Conservation (phyloP, 371 early-diverging fungal genomes). For the Mortierella sp. region DNA sequence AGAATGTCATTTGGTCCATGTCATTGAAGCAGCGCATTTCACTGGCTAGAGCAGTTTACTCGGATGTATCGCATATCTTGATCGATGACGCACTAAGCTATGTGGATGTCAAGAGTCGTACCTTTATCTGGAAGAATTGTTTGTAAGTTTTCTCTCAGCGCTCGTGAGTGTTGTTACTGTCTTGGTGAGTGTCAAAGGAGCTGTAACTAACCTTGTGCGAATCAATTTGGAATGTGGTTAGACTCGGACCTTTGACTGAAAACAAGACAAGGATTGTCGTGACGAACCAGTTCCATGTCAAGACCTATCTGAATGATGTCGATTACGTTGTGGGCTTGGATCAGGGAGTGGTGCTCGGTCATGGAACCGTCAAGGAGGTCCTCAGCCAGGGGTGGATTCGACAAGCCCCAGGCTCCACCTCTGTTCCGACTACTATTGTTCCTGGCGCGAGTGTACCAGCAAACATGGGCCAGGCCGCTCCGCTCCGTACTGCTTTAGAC, state of each 20-base stretch:
- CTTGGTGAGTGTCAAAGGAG: too few relatives aligned
- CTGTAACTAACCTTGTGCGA: not conserved
- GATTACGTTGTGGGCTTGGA: constrained; percentile 54
- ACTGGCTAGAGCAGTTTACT: constrained; percentile 45
- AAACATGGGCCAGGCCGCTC: constrained; percentile 40
- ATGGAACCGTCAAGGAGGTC: constrained; percentile 42
- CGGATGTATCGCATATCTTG: constrained; percentile 43
- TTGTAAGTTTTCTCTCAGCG: constrained; percentile 22
- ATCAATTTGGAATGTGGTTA: not conserved
- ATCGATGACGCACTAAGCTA: constrained; percentile 52
- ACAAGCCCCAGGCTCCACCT: constrained; percentile 43
- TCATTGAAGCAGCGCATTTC: constrained; percentile 53
- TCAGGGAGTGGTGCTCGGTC: constrained; percentile 42
- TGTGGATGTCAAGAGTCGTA: constrained; percentile 50
- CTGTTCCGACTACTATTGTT: constrained; percentile 47
- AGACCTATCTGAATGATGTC: constrained; percentile 43
- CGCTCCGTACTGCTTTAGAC: constrained; percentile 1
- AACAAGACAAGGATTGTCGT: constrained; percentile 48
- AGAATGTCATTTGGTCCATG: constrained; percentile 51
- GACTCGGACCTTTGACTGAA: constrained; percentile 36
- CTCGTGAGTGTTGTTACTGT: not conserved
- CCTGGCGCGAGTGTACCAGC: constrained; percentile 50
- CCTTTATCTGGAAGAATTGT: constrained; percentile 51
- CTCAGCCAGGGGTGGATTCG: constrained; percentile 51
- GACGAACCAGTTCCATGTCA: constrained; percentile 49